Evolutionary conservation across 2,329 filamentous ascomycete species (phyloP).

Genomic region (Pseudogymnoascus sp.): DNA sequence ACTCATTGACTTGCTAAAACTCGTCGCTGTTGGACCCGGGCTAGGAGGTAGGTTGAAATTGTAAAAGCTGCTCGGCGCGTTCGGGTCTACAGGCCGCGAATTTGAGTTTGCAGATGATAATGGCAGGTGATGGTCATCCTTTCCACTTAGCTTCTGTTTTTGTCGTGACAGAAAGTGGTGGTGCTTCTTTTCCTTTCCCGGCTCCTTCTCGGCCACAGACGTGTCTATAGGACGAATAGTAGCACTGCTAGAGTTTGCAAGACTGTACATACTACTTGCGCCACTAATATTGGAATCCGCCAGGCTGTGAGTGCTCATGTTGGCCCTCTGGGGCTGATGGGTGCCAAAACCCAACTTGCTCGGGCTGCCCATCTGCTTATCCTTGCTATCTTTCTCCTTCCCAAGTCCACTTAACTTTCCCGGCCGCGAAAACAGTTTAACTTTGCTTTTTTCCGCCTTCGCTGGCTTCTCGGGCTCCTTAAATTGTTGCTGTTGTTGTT

Average conservation of each 20-base stretch:
- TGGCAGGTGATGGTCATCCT: slow-evolving; percentile 64
- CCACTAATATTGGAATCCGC: slow-evolving; percentile 46
- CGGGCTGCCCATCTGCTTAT: slow-evolving; percentile 64
- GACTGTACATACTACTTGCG: slow-evolving; percentile 58
- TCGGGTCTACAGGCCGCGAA: slow-evolving; percentile 66
- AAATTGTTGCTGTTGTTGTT: not conserved
- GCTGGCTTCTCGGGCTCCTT: slow-evolving; percentile 51
- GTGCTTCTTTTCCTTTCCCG: slow-evolving; percentile 64
- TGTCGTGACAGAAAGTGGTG: slow-evolving; percentile 73
- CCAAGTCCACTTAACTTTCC: slow-evolving; percentile 59
- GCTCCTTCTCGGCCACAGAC: slow-evolving; percentile 37
- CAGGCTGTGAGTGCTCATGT: slow-evolving; percentile 66
- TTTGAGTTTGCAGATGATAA: slow-evolving; percentile 71
- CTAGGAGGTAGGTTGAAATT: slow-evolving; percentile 69
- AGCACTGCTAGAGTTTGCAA: slow-evolving; percentile 68
- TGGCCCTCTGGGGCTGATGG: slow-evolving; percentile 43
- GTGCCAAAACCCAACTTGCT: slow-evolving; percentile 52
- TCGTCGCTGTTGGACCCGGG: slow-evolving; percentile 54
- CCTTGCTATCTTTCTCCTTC: slow-evolving; percentile 56
- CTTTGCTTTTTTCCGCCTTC: slow-evolving; percentile 61
- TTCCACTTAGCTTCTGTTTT: slow-evolving; percentile 66
- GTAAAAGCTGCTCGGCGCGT: slow-evolving; percentile 67
- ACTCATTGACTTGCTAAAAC: slow-evolving; percentile 76
- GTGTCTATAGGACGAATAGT: slow-evolving; percentile 60
- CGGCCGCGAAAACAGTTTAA: slow-evolving; percentile 73